Conservation (phyloP, 495 filamentous ascomycete species). For the Penicillium manginii region DNA sequence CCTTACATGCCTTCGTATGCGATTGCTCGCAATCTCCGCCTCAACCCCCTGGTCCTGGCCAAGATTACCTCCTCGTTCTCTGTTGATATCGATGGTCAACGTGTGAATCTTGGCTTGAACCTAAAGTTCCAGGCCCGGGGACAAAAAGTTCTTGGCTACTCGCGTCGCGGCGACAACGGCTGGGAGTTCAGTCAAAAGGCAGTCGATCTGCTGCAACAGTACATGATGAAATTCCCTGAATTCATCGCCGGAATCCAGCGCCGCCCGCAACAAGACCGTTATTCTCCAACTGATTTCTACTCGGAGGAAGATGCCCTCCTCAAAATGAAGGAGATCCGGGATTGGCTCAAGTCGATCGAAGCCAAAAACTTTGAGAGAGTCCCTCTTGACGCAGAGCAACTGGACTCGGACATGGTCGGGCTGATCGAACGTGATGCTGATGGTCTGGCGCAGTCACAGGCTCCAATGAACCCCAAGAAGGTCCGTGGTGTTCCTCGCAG, state of each 20-base stretch:
- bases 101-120: conserved; percentile 90
- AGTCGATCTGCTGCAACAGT: conserved; percentile 75
- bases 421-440: conserved; percentile 80
- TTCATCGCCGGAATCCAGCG: conserved; percentile 86
- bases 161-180: conserved; percentile 76
- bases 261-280: conserved; percentile 72
- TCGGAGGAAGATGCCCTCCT: conserved; percentile 62
- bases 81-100: conserved; percentile 74
- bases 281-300: conserved; percentile 87
- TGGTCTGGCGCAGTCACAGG: conserved; percentile 49
- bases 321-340: conserved; percentile 79
- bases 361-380: conserved; percentile 90
- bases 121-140: conserved; percentile 96
- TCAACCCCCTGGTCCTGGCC: conserved; percentile 86
- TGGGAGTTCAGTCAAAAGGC: conserved; percentile 96
- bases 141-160: conserved; percentile 95
- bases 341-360: conserved; percentile 89
- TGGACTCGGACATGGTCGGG: conserved; percentile 88
- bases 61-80: conserved; percentile 95
- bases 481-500: conserved; percentile 79
- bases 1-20: conserved; percentile 85
- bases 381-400: conserved; percentile 90
- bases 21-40: conserved; percentile 76
- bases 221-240: conserved; percentile 92
- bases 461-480: conserved; percentile 58